Evolutionary conservation across 2,329 filamentous ascomycete species (phyloP), one percentile per base, ranked within the genome.

Genomic region (Phialemonium atrogriseum): DNA sequence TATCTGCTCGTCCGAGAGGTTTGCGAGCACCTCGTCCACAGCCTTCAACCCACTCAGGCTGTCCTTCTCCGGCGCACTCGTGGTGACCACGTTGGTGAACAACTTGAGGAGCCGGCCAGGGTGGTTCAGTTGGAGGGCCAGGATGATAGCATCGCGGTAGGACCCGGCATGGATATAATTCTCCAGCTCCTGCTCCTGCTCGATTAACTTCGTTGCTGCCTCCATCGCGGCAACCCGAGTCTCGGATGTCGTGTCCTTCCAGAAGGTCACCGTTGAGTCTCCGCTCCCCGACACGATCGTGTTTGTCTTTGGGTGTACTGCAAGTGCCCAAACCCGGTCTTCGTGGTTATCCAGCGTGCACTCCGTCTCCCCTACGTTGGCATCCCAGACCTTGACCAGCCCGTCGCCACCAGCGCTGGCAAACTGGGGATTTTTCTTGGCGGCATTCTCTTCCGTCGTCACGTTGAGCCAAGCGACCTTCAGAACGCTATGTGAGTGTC

Each of bases 341-440:
- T 87, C 87, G 56, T 98, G 91, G 58, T 96, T 96, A 59, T 98
- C 91, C 5, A 98, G 70, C 0, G 91, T 98, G 42, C 83, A 82
- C 44, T 88, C 85, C 3, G 79, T 69, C 56, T 96, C 91, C 27
- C 88, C 87, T 2, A 73, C 79, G 50, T 82, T 81, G 10, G 84
- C 82, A 46, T 94, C 85, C 91, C 91, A 98, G 19, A 98, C 77
- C 59, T 96, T 98, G 36, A 98, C 87, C 4, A 98, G 71, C 2
- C 91, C 91, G 56, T 98, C 93, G 37, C 87, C 88, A 23, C 84
- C 91, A 10, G 91, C 88, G 43, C 83, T 93, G 20, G 84, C 86
- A 36, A 95, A 75, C 37, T 84, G 77, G 1, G 84, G 66, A 15
- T 73, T 70, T 40, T 70, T 70, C 51, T 74, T 80, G 16, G 60